Percentiles rank a stretch among this genome's conserved stretches.
Evolutionary conservation across 345 rosid genomes (phyloP).

Genomic region (Theobroma cacao): DNA sequence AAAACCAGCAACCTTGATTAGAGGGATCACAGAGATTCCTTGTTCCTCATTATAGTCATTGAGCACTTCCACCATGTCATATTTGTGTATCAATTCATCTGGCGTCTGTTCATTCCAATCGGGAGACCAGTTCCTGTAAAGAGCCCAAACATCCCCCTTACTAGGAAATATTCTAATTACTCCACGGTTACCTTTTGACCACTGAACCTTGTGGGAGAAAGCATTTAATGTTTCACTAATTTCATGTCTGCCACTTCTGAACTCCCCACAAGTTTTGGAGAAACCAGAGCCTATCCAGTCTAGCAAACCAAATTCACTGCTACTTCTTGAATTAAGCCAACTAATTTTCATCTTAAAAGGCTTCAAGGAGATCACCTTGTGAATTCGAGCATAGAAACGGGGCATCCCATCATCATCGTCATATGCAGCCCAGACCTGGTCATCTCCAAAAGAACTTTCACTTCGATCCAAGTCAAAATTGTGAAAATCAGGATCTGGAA

Average conservation of each 20-base stretch:
- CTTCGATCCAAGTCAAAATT: constrained; percentile 77
- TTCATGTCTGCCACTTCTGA: constrained; percentile 62
- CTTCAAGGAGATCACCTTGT: constrained; percentile 63
- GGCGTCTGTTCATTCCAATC: constrained; percentile 75
- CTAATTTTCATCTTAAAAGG: constrained; percentile 90
- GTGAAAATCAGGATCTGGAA: constrained; percentile 95
- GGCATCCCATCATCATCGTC: constrained; percentile 97
- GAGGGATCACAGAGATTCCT: constrained; percentile 54
- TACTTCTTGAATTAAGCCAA: constrained; percentile 85
- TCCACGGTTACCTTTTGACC: constrained; percentile 70
- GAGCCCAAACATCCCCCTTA: constrained; percentile 90
- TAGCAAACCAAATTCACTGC: constrained; percentile 52
- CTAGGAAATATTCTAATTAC: constrained; percentile 62
- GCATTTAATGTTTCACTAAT: constrained; percentile 49
- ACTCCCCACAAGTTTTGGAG: constrained; percentile 82
- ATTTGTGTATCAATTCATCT: constrained; percentile 63
- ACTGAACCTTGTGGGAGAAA: constrained; percentile 83
- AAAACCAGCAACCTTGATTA: constrained; percentile 73
- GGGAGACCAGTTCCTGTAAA: constrained; percentile 81
- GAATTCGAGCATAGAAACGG: constrained; percentile 90
- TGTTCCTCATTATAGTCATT: constrained; percentile 62
- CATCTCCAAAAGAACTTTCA: constrained; percentile 66
- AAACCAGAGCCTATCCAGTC: constrained; percentile 89
- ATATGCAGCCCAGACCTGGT: constrained; percentile 98
- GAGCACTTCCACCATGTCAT: constrained; percentile 91